phyloP scores from a whole-genome alignment of 164 flowering plant genomes.

The Piper betle region DNA sequence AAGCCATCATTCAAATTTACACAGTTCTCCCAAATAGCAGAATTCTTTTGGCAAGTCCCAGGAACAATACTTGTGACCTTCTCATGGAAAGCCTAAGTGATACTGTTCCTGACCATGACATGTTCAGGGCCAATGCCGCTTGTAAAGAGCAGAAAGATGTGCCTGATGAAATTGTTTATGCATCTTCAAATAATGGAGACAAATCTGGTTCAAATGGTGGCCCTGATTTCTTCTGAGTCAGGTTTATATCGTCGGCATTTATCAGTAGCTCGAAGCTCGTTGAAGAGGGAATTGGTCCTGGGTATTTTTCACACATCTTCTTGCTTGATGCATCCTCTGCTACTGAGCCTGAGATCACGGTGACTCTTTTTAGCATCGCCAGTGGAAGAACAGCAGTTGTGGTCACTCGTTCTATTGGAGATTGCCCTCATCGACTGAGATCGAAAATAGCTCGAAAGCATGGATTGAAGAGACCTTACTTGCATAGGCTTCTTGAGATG shows the following conservation, averaged over 20 bases:
- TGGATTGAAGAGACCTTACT: not conserved
- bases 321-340: constrained; percentile 3
- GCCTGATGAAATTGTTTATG: not conserved
- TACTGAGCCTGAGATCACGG: constrained; percentile 1
- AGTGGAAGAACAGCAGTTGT: not conserved
- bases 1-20: not conserved
- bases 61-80: constrained; percentile 1
- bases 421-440: not conserved
- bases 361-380: not conserved
- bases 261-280: not conserved
- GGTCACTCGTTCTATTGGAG: not conserved
- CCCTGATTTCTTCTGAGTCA: not conserved
- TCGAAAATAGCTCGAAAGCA: not conserved
- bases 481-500: not conserved
- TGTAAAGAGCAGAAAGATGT: not conserved
- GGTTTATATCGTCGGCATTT: not conserved
- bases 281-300: not conserved
- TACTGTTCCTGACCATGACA: not conserved
- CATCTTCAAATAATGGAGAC: not conserved
- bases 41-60: not conserved
- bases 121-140: not conserved
- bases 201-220: not conserved
- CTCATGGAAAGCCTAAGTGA: not conserved
- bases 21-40: not conserved
- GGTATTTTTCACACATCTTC: constrained; percentile 1